Conservation (phyloP, 1,284 basidiomycete species). For the Sphagnurus paluster region DNA sequence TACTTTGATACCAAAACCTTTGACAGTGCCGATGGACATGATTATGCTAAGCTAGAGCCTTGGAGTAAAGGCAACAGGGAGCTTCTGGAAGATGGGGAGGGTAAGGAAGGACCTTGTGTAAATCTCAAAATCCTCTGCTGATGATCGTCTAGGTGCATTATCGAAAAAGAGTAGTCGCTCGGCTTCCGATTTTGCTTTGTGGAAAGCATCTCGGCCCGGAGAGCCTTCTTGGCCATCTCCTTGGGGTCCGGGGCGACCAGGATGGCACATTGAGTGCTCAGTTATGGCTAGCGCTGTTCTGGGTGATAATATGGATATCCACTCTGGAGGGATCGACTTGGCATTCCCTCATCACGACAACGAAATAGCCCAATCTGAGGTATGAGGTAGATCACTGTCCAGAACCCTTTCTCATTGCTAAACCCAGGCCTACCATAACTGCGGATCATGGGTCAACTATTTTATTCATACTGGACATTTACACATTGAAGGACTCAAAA, state of each 20-base stretch:
- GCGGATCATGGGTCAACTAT: conserved; percentile 96
- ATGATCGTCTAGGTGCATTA: conserved; percentile 45
- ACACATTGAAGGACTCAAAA: conserved; percentile 98
- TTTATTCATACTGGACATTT: conserved; percentile 98
- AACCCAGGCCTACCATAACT: conserved; percentile 85
- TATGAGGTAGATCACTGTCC: conserved; percentile 33
- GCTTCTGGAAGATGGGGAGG: conserved; percentile 92
- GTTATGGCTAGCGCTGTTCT: conserved; percentile 97
- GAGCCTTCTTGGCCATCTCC: conserved; percentile 97
- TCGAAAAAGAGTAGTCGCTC: conserved; percentile 62
- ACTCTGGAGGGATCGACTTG: conserved; percentile 95
- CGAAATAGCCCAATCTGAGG: conserved; percentile 97
- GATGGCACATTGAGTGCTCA: conserved; percentile 99
- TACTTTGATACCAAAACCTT: conserved; percentile 95
- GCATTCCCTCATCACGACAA: conserved; percentile 99
- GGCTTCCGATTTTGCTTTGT: conserved; percentile 91
- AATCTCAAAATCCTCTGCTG: conserved; percentile 1
- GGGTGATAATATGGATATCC: conserved; percentile 95
- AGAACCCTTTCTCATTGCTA: conserved; percentile 5
- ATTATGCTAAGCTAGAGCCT: conserved; percentile 95
- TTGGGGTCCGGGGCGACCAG: conserved; percentile 96
- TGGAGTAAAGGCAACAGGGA: conserved; percentile 94
- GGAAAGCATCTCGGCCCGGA: conserved; percentile 98
- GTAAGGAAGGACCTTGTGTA: conserved; percentile 38
- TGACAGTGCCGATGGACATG: conserved; percentile 67